Evolutionary conservation across 306 rosid genomes (phyloP).

Genomic region (Cyclanthera cordifolia): DNA sequence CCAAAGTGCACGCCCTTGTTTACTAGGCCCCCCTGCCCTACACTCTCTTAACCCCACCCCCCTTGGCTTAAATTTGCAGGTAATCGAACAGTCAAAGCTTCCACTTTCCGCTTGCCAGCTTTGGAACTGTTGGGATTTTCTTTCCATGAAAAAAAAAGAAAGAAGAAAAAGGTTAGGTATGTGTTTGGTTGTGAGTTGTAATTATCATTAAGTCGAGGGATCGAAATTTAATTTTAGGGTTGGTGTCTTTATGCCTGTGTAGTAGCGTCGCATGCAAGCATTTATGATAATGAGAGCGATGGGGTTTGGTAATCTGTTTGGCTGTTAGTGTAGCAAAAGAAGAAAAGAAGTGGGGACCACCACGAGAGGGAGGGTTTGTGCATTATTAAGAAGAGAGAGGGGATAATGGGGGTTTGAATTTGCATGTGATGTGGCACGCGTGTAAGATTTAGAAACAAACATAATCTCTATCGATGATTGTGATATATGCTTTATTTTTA

Average conservation of each 20-base stretch:
- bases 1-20: conserved; percentile 13
- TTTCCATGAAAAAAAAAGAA: not conserved
- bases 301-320: conserved; percentile 14
- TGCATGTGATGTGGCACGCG: conserved; percentile 16
- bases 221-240: conserved; percentile 24
- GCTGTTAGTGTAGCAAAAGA: not conserved
- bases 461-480: not conserved
- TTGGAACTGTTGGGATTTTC: not conserved
- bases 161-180: no score
- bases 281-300: conserved; percentile 49
- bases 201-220: not conserved
- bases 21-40: not conserved
- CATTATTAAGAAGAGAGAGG: no score
- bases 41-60: no score
- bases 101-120: not conserved
- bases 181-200: not conserved
- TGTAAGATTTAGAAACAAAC: conserved; percentile 1
- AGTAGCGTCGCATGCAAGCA: conserved; percentile 63
- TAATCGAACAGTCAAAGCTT: conserved; percentile 13
- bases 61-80: not conserved
- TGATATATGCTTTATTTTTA: not conserved
- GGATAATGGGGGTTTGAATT: not conserved
- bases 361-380: not conserved
- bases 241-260: conserved; percentile 42
- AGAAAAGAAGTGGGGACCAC: not conserved